These are phyloP conservation scores for Fusarium sp. DNA, from an alignment of 2,329 filamentous ascomycete genomes.

Conservation along the genomic window DNA sequence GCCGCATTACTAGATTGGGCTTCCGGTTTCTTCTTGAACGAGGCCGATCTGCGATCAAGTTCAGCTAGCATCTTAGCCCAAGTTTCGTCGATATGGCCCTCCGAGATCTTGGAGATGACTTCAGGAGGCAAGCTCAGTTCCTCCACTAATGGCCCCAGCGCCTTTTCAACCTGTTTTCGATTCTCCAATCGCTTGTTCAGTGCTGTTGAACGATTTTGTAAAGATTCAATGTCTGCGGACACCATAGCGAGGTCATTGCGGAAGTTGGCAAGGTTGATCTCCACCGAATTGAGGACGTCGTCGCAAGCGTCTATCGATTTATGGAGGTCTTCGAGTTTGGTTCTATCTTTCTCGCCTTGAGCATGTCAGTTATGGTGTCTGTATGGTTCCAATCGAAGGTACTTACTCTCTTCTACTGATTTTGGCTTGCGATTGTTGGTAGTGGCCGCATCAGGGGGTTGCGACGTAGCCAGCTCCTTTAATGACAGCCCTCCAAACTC, in stretches of 20 bases:
- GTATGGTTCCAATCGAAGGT: too few relatives aligned
- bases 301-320: constrained; percentile 91
- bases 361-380: background rate
- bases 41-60: constrained; percentile 81
- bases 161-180: constrained; percentile 87
- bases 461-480: constrained; percentile 72
- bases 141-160: constrained; percentile 89
- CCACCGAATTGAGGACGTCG: constrained; percentile 91
- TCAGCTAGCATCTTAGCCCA: constrained; percentile 89
- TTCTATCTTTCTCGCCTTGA: constrained; percentile 81
- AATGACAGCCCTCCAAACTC: constrained; percentile 86
- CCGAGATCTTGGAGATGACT: constrained; percentile 85
- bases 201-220: constrained; percentile 87
- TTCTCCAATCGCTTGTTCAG: constrained; percentile 90
- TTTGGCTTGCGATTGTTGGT: constrained; percentile 64
- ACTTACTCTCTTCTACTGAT: constrained; percentile 79
- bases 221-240: constrained; percentile 92
- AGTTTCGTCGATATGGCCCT: constrained; percentile 88
- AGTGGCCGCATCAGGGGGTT: constrained; percentile 38
- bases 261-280: constrained; percentile 91
- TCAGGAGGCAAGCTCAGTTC: constrained; percentile 89
- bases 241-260: constrained; percentile 92
- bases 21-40: constrained; percentile 76
- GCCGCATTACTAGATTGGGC: constrained; percentile 78
- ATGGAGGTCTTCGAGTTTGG: constrained; percentile 91